phyloP scores from a whole-genome alignment of 2,329 filamentous ascomycete species.

The Aspergillus pseudotamarii region DNA sequence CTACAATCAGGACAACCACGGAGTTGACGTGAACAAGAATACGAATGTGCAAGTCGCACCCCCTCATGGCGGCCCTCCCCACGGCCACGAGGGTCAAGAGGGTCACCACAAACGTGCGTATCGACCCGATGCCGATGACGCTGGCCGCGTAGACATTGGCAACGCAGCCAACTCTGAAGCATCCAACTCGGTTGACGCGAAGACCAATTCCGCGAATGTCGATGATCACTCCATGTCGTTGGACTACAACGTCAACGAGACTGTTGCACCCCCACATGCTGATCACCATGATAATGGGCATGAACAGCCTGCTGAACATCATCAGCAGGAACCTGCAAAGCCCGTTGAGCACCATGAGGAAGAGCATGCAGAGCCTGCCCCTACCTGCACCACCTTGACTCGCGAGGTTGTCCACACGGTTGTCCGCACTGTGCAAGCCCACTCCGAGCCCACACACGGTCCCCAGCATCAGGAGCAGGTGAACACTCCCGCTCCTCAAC shows the following conservation, averaged over 20 bases:
- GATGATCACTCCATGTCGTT: slow-evolving; percentile 17
- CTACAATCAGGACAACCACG: slow-evolving; percentile 28
- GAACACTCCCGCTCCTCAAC: background rate
- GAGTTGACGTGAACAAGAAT: slow-evolving; percentile 14
- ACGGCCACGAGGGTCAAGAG: background rate
- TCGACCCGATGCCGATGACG: background rate
- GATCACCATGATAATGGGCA: background rate
- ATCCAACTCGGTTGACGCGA: background rate
- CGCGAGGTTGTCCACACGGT: slow-evolving; percentile 32
- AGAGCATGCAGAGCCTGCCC: background rate
- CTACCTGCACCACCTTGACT: slow-evolving; percentile 21
- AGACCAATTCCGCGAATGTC: background rate
- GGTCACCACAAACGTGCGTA: background rate
- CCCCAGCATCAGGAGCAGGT: background rate
- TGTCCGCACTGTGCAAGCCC: slow-evolving; percentile 19
- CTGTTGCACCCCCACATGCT: background rate
- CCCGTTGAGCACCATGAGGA: background rate
- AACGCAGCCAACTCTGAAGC: background rate
- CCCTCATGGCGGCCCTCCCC: background rate
- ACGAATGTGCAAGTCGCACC: slow-evolving; percentile 19
- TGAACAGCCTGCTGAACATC: background rate
- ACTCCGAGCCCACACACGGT: background rate
- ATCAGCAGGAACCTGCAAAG: background rate
- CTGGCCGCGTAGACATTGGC: slow-evolving; percentile 10
- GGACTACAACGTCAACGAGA: background rate